Evolutionary conservation across 2,329 filamentous ascomycete genomes (phyloP), one percentile per base, ranked within the genome.

Genomic region (Microdochium bolleyi): DNA sequence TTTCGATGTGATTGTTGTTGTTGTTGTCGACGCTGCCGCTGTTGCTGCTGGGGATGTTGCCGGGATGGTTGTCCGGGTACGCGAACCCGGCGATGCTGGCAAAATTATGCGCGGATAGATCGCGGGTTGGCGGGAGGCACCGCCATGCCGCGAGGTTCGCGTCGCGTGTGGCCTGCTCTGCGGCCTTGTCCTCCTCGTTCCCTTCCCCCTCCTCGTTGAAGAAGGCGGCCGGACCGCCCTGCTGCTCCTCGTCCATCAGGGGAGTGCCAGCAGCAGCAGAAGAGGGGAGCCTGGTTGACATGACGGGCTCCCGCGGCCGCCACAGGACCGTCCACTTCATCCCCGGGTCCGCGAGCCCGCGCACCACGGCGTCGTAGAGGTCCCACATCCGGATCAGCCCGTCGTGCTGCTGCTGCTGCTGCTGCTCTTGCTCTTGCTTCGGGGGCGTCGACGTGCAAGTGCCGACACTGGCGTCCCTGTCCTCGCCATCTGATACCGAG

Each of bases 281-380:
- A n/a, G n/a, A n/a, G n/a, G n/a, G n/a, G n/a, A n/a, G n/a, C n/a
- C n/a, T n/a, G n/a, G n/a, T n/a, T n/a, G n/a, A n/a, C n/a, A n/a
- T n/a, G n/a, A n/a, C n/a, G n/a, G n/a, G 44, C 10, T 22, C 11
- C 10, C 44, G 16, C 11, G 44, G 44, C 21, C 49, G 27, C 52
- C 52, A 53, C 16, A 51, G 38, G 24, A 53, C 48, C 14, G 37
- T 27, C 52, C 52, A 53, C 27, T 24, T 24, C 14, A 48, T 5
- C 24, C 19, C 27, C 14, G 51, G 14, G 11, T 24, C 22, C 7
- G 37, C 22, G 14, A 53, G 24, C 22, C 41, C 44, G 13, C 41
- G 21, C 11, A 49, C n/a, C 13, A 54, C 49, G 41, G 51, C 22
- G 30, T 54, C 52, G 52, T 54, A 54, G 27, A 54, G 49, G 27